phyloP scores from a whole-genome alignment of 2,329 filamentous ascomycete species.

The Penicillium sp. region DNA sequence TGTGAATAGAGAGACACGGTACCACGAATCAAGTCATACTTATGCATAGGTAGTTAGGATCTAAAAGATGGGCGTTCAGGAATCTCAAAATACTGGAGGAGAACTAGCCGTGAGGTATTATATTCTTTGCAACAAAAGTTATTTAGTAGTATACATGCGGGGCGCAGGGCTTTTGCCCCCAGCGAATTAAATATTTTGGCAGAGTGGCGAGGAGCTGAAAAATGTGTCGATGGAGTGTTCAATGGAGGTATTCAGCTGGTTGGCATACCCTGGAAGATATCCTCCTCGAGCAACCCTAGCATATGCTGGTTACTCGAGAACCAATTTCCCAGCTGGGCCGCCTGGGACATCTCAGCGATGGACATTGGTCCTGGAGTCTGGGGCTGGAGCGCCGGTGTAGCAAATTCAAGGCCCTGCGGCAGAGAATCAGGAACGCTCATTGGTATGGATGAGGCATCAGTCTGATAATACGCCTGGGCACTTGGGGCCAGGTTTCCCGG shows the following conservation, averaged over 20 bases:
- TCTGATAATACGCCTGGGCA: conserved; percentile 10
- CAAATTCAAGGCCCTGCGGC: conserved; percentile 6
- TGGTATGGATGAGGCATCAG: conserved; percentile 11
- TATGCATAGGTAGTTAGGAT: too few species aligned
- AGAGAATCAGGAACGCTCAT: conserved; percentile 1
- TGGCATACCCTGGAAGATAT: conserved; percentile 44
- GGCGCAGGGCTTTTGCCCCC: too few species aligned
- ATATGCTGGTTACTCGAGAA: conserved; percentile 69
- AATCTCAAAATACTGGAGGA: too few species aligned
- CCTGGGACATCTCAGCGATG: conserved; percentile 28
- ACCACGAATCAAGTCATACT: too few species aligned
- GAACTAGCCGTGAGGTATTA: too few species aligned
- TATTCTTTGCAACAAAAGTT: too few species aligned
- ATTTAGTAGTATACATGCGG: too few species aligned
- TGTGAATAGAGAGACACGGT: conserved; percentile 1
- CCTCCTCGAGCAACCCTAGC: conserved; percentile 67
- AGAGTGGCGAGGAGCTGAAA: too few species aligned
- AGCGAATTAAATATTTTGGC: too few species aligned
- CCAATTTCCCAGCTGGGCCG: conserved; percentile 65
- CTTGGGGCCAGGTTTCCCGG: conserved; percentile 27
- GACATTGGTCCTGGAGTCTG: conserved; percentile 21
- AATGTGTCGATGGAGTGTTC: too few species aligned
- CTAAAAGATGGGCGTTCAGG: too few species aligned
- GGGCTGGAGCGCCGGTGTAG: conserved; percentile 8
- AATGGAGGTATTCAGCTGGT: background rate